Evolutionary conservation across 192 early-diverging fungal genomes (phyloP).

Genomic region (Dissophora globulifera): DNA sequence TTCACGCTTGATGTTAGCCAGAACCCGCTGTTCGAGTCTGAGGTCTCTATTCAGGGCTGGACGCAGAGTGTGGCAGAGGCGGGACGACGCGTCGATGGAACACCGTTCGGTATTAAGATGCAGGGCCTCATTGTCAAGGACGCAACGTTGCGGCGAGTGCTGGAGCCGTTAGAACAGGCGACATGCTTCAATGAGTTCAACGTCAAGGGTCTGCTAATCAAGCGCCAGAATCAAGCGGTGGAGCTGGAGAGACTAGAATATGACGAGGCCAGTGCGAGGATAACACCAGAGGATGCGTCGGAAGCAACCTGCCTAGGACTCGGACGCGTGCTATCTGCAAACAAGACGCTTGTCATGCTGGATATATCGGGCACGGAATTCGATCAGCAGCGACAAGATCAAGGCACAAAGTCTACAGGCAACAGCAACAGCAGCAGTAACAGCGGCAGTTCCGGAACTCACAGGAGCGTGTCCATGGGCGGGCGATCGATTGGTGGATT

Average conservation of each 20-base stretch:
- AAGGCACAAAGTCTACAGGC: background rate
- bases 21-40: constrained; percentile 37
- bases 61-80: constrained; percentile 3
- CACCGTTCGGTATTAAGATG: constrained; percentile 41
- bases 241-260: constrained; percentile 28
- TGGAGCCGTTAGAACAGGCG: constrained; percentile 25
- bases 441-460: background rate
- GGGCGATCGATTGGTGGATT: constrained; percentile 38
- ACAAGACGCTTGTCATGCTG: constrained; percentile 39
- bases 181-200: constrained; percentile 46
- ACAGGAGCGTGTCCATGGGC: background rate
- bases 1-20: constrained; percentile 48
- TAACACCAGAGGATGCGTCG: constrained; percentile 34
- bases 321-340: constrained; percentile 23
- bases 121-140: constrained; percentile 35
- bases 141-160: constrained; percentile 1
- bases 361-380: constrained; percentile 40
- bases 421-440: background rate
- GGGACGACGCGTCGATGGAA: background rate
- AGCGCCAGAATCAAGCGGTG: constrained; percentile 28
- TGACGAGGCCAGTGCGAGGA: background rate
- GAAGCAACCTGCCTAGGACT: constrained; percentile 34
- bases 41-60: constrained; percentile 27
- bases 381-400: background rate
- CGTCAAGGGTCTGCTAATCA: constrained; percentile 31